Evolutionary conservation across 768 basidiomycete genomes (phyloP), one percentile per base, ranked within the genome.

Genomic region (Suillus bovinus): DNA sequence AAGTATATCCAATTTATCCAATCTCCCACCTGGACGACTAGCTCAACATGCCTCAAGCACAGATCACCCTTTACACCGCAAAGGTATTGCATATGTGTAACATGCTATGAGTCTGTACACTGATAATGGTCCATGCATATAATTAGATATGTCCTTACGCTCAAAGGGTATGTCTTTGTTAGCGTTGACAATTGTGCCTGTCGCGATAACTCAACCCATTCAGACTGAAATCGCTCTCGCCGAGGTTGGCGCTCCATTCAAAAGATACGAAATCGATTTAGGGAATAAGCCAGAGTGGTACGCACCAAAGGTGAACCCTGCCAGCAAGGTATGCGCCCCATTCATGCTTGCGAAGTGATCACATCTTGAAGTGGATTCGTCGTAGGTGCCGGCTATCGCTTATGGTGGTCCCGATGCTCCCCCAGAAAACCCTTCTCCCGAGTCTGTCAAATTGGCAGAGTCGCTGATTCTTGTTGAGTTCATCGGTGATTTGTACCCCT

Each of bases 231-330:
- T 90, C n/a, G 86, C 87, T 1, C 79, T 90, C 27, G 77, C 79
- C 14, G 88, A 89, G 66, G 80, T 82, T 2, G 77, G 80, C 5
- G 77, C 82, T 4, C 66, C 78, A 2, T 84, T 76, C 70, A 83
- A 77, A 24, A 71, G 79, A 16, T 87, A 77, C 63, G 81, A 88
- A 64, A 82, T 90, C 53, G 85, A 89, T 66, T 72, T 90, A 14
- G 55, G 61, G 65, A 85, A 86, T 76, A 90, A 90, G 74, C 88
- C 88, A 1, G 84, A 81, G 56, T 89, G 87, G 88, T 89, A 87
- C 68, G 82, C 82, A 0, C 79, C 82, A 0, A 80, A 84, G 62
- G 82, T 90, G 42, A 90, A 90, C 73, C 84, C 84, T 1, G 86
- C 82, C 0, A 82, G 83, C 75, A 89, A 88, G 81, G 88, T 86